phyloP scores from a whole-genome alignment of 2,329 filamentous ascomycete species.

The Aureobasidium mangrovei region DNA sequence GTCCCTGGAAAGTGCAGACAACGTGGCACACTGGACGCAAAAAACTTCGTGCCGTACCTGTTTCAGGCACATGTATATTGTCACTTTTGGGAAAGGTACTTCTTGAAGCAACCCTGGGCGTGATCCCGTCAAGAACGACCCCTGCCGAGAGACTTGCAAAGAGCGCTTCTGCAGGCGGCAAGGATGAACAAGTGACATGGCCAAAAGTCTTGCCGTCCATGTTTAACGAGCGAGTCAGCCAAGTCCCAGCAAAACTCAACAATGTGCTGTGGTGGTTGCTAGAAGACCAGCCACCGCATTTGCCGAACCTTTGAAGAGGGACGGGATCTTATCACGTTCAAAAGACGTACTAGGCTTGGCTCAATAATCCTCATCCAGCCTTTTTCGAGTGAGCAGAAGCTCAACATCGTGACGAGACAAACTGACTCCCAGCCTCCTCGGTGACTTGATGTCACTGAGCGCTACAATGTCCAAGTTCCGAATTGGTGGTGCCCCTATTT shows the following conservation, averaged over 20 bases:
- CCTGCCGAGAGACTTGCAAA: background rate
- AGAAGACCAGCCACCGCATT: background rate
- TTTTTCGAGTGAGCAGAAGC: background rate
- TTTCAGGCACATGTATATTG: background rate
- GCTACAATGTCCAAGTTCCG: no score
- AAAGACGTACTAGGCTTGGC: background rate
- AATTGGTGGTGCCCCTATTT: no score
- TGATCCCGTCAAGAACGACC: background rate
- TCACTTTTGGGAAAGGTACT: background rate
- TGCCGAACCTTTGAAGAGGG: no score
- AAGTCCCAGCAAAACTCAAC: background rate
- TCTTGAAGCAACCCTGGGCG: background rate
- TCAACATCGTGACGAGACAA: background rate
- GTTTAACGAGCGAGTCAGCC: background rate
- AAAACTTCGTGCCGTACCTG: background rate
- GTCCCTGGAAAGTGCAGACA: background rate
- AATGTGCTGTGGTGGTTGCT: background rate
- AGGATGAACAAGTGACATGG: background rate
- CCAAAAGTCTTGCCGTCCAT: background rate
- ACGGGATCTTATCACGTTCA: conserved; percentile 3
- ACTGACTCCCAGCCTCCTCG: background rate
- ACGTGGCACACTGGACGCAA: background rate
- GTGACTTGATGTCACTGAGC: background rate
- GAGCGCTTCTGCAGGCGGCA: background rate
- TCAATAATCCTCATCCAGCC: background rate